Evolutionary conservation across 2,329 filamentous ascomycete species (phyloP).

Genomic region (Epicoccum sorghinum): DNA sequence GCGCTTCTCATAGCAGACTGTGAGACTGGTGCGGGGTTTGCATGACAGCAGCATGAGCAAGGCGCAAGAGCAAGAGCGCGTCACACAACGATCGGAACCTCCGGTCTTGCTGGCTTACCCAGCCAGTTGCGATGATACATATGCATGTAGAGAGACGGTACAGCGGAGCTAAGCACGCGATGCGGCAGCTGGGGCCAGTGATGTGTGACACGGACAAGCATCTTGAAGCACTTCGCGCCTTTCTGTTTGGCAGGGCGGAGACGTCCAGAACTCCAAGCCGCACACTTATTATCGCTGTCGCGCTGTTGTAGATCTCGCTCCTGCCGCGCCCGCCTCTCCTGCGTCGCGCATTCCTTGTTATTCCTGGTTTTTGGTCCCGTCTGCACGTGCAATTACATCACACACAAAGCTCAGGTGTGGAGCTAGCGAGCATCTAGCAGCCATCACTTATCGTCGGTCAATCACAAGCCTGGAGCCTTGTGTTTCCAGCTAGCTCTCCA

Average conservation of each 20-base stretch:
- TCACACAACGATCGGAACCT: background rate
- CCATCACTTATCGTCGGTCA: slow-evolving; percentile 17
- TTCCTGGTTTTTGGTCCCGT: slow-evolving; percentile 22
- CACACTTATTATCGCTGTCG: background rate
- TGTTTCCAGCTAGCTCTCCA: slow-evolving; percentile 11
- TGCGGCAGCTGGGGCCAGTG: slow-evolving; percentile 11
- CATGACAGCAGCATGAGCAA: background rate
- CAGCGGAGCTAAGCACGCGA: slow-evolving; percentile 15
- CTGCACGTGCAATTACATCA: slow-evolving; percentile 41
- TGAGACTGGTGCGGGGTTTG: slow-evolving; percentile 6
- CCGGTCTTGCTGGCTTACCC: background rate
- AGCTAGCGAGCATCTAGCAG: slow-evolving; percentile 12
- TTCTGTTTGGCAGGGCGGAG: slow-evolving; percentile 4
- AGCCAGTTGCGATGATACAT: background rate
- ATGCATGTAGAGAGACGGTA: background rate
- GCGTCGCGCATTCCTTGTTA: slow-evolving; percentile 17
- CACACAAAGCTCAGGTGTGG: slow-evolving; percentile 24
- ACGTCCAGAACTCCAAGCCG: background rate
- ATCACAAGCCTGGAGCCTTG: slow-evolving; percentile 18
- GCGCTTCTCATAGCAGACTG: no score
- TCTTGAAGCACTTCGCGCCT: slow-evolving; percentile 14
- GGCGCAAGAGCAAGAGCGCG: background rate
- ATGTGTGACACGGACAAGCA: slow-evolving; percentile 9
- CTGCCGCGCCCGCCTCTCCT: slow-evolving; percentile 1
- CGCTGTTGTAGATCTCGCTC: background rate